Evolutionary conservation across 1,284 basidiomycete genomes (phyloP), one percentile per base, ranked within the genome.

Genomic region (Ceratobasidium sp.): DNA sequence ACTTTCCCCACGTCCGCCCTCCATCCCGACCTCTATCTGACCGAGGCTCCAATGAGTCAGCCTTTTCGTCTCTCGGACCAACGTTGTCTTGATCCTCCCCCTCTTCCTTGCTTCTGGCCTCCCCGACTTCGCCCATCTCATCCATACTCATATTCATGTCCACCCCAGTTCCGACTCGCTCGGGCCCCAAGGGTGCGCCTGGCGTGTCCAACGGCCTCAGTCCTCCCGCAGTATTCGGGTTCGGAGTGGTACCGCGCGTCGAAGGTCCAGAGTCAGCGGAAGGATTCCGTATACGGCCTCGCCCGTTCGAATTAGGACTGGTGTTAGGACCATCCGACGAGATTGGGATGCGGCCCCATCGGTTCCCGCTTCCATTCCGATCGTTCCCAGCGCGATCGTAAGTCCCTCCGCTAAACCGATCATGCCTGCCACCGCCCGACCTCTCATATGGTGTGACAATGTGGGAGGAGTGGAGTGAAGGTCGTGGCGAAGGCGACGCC

Each of bases 131-230:
- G 28, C 16, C 59, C 14, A 4, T 21, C 44, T 11, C 35, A 44
- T 16, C 4, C 18, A 49, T 13, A 30, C 8, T 23, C 50, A 18
- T 23, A 54, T 26, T 28, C 16, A 18, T 11, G 23, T 44, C 26
- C 35, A 30, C 64, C 38, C 54, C 64, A 14, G 54, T 69, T 2
- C 64, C 64, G 32, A 69, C 52, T 41, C 64, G 64, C 26, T 69
- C 64, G 3, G 23, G 41, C 0, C 14, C 64, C 8, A 21, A 26
- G 0, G 64, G 52, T 14, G 64, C 64, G 28, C 52, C 64, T 11
- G 64, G 52, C 18, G 52, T 69, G 46, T 69, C 64, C 13, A 69
- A 38, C 64, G 64, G 64, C 43, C 52, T 8, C 23, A 57, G 13
- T 13, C 23, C 59, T 11, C 52, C 52, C 26, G 21, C 9, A 1